phyloP scores from a whole-genome alignment of 2,329 filamentous ascomycete genomes.

The Penicillium sp. region DNA sequence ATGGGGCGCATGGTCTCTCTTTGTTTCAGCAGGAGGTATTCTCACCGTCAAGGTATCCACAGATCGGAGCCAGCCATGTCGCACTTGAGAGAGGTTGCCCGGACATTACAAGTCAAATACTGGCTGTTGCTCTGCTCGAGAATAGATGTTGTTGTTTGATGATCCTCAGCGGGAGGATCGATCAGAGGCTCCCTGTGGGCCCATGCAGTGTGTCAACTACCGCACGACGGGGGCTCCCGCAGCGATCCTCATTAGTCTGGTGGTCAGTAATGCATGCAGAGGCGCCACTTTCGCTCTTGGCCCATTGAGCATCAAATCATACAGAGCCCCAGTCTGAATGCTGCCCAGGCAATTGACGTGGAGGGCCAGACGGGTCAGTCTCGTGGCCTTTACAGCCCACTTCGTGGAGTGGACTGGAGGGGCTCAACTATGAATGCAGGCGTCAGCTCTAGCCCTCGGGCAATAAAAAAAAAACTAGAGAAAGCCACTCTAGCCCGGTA shows the following conservation, averaged over 20 bases:
- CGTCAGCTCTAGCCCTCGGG: neutral
- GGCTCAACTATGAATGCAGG: neutral
- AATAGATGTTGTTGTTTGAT: conserved; percentile 6
- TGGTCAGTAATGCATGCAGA: conserved; percentile 2
- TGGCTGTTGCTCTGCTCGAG: neutral
- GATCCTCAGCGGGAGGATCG: neutral
- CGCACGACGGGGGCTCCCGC: conserved; percentile 1
- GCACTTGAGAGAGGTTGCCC: neutral
- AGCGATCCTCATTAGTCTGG: neutral
- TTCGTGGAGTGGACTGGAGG: neutral
- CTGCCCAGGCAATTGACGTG: neutral
- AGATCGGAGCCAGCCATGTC: neutral
- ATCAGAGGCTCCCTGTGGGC: conserved; percentile 11
- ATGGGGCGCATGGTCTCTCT: conserved; percentile 11
- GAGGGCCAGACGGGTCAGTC: neutral
- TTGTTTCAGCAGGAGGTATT: conserved; percentile 1
- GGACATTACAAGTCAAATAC: neutral
- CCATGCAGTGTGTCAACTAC: conserved; percentile 12
- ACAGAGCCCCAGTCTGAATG: neutral
- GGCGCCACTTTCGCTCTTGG: neutral
- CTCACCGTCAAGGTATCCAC: neutral
- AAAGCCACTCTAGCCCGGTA: neutral
- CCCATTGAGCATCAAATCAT: neutral
- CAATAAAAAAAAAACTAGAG: neutral
- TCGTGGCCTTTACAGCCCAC: neutral